phyloP scores from a whole-genome alignment of 768 basidiomycete species.

The Boletus rubropictus region DNA sequence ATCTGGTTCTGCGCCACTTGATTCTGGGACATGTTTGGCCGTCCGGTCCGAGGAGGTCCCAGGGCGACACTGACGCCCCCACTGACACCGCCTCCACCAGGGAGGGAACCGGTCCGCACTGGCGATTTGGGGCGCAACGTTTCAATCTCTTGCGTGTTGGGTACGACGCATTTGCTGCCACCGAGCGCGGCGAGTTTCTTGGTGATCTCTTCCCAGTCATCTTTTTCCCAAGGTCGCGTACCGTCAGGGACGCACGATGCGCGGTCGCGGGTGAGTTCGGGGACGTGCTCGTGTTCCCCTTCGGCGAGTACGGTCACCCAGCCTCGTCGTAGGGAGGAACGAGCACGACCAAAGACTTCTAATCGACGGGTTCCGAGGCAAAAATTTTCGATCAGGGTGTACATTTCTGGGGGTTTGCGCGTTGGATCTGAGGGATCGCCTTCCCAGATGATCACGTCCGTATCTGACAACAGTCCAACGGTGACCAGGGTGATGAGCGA shows the following conservation, averaged over 20 bases:
- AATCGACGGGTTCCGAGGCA: slow-evolving; percentile 89
- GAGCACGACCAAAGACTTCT: slow-evolving; percentile 75
- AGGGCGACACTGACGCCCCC: slow-evolving; percentile 16
- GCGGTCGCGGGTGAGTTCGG: slow-evolving; percentile 30
- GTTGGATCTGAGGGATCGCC: slow-evolving; percentile 80
- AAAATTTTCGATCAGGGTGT: slow-evolving; percentile 95
- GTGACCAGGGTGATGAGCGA: neutral
- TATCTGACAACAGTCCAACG: slow-evolving; percentile 47
- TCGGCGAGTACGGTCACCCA: slow-evolving; percentile 86
- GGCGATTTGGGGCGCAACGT: slow-evolving; percentile 83
- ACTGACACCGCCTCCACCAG: slow-evolving; percentile 24
- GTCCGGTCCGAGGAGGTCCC: slow-evolving; percentile 14
- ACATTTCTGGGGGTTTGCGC: slow-evolving; percentile 91
- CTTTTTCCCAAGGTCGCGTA: slow-evolving; percentile 50
- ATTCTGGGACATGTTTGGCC: slow-evolving; percentile 10
- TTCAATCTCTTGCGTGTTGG: slow-evolving; percentile 76
- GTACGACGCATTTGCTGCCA: slow-evolving; percentile 58
- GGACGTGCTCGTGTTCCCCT: slow-evolving; percentile 52
- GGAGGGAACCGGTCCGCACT: slow-evolving; percentile 36
- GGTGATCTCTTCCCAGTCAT: slow-evolving; percentile 59
- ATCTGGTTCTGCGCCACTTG: slow-evolving; percentile 24
- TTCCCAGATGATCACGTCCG: slow-evolving; percentile 97
- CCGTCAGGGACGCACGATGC: slow-evolving; percentile 25
- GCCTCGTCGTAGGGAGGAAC: slow-evolving; percentile 69
- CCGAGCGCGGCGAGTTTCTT: slow-evolving; percentile 43